phyloP scores from a whole-genome alignment of 345 rosid genomes.

The Gossypium arboreum region DNA sequence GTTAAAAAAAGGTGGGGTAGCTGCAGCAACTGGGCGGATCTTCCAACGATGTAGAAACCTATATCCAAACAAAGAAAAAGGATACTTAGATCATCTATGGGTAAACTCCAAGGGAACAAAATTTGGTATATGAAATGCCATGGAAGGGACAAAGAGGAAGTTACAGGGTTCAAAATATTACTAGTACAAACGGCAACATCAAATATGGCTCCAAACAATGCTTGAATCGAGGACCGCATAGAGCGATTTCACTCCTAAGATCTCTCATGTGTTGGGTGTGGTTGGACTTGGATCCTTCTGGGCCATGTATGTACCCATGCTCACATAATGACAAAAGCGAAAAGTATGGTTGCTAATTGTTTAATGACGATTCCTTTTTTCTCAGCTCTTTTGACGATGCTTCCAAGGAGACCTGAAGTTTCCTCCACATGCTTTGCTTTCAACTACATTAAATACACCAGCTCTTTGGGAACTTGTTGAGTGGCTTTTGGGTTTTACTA shows the following conservation, averaged over 20 bases:
- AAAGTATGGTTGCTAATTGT: neutral
- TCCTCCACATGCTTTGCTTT: neutral
- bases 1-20: neutral
- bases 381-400: neutral
- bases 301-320: neutral
- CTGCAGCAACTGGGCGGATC: neutral
- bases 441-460: neutral
- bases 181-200: neutral
- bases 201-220: neutral
- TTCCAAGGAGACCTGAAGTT: neutral
- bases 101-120: neutral
- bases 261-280: neutral
- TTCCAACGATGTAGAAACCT: neutral
- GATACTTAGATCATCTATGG: neutral
- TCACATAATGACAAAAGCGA: neutral
- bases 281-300: neutral
- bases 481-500: too few relatives aligned
- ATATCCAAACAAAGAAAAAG: neutral
- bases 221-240: neutral
- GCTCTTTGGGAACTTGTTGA: too few relatives aligned
- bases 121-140: neutral
- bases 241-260: neutral
- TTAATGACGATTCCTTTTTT: neutral
- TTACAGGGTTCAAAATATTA: neutral
- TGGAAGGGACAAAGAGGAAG: neutral